Evolutionary conservation across 2,329 filamentous ascomycete genomes (phyloP), one percentile per base, ranked within the genome.

Genomic region (Colletotrichum neosansevieriae): DNA sequence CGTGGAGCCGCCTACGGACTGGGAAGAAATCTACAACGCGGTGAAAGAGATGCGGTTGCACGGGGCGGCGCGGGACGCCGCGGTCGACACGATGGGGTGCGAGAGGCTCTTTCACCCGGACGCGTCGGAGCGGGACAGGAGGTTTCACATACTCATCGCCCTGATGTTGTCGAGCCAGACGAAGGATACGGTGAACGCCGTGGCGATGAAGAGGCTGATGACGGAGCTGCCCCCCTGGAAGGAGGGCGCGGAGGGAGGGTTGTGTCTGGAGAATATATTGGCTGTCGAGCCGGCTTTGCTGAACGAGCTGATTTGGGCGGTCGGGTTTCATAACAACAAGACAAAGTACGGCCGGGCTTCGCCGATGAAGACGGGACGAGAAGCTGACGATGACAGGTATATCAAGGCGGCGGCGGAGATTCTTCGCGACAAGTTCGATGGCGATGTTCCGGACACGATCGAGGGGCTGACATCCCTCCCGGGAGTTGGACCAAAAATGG

Each of bases 81-180:
- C 95, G 0, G 96, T 99, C 11, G 96, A 99, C 78, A 98, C 95
- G 0, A 98, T 98, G 94, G 96, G 96, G 11, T 99, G 96, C 79
- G 94, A 94, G 79, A 87, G 88, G 7, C 84, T 96, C 10, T 92
- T 92, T 3, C 81, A 85, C 54, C 77, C 80, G 15, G 78, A 74
- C 1, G 84, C 86, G 11, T 84, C 80, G 65, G 76, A 83, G 29
- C 83, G 80, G 66, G 86, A 88, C 75, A 89, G 89, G 76, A 88
- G 94, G 6, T 94, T 97, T 74, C 94, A 98, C 75, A 97, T 93
- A 3, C 87, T 98, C 34, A 85, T 97, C 44, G 89, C 94, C 13
- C 84, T 98, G 70, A 97, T 98, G 94, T 86, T 98, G 38, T 95
- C 92, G 40, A 94, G 91, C 57, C 94, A 98, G 82, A 98, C 94